These are phyloP conservation scores for Metarhizium album DNA, from an alignment of 2,329 filamentous ascomycete species.

Conservation along the genomic window DNA sequence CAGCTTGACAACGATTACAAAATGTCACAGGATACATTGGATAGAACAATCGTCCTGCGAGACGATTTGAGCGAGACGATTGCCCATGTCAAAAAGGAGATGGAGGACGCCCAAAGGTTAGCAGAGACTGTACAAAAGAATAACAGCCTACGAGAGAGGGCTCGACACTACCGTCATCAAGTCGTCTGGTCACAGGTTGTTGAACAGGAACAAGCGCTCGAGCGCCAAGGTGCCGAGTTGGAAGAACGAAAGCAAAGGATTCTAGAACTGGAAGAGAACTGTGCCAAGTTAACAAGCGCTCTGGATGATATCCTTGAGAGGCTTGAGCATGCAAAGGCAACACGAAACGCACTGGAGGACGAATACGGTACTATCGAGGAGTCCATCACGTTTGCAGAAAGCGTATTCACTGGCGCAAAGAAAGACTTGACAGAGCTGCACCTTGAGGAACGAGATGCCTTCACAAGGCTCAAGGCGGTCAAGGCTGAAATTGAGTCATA, in stretches of 20 bases:
- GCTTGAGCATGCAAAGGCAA: slow-evolving; percentile 26
- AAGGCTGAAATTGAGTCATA: slow-evolving; percentile 34
- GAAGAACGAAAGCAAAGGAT: slow-evolving; percentile 16
- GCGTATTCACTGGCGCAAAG: slow-evolving; percentile 41
- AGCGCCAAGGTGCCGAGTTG: slow-evolving; percentile 21
- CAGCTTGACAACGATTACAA: slow-evolving; percentile 86
- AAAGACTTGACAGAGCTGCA: slow-evolving; percentile 43
- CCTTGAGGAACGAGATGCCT: slow-evolving; percentile 56
- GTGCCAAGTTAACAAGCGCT: slow-evolving; percentile 35
- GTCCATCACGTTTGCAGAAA: slow-evolving; percentile 32
- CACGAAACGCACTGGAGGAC: slow-evolving; percentile 30
- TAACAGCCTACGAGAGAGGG: slow-evolving; percentile 50
- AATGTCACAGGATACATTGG: slow-evolving; percentile 67
- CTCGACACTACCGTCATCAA: slow-evolving; percentile 51
- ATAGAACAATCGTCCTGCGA: slow-evolving; percentile 41
- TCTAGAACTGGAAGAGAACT: slow-evolving; percentile 15
- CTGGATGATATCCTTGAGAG: slow-evolving; percentile 36
- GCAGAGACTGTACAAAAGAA: slow-evolving; percentile 57
- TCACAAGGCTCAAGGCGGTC: slow-evolving; percentile 43
- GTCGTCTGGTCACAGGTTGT: slow-evolving; percentile 82
- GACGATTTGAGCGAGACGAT: slow-evolving; percentile 26
- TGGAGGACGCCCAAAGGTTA: slow-evolving; percentile 51
- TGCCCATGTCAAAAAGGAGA: slow-evolving; percentile 25
- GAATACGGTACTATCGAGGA: slow-evolving; percentile 38
- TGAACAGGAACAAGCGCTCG: slow-evolving; percentile 53